These are phyloP conservation scores for Rubus parviflorus DNA, from an alignment of 306 rosid genomes.

Conservation along the genomic window DNA sequence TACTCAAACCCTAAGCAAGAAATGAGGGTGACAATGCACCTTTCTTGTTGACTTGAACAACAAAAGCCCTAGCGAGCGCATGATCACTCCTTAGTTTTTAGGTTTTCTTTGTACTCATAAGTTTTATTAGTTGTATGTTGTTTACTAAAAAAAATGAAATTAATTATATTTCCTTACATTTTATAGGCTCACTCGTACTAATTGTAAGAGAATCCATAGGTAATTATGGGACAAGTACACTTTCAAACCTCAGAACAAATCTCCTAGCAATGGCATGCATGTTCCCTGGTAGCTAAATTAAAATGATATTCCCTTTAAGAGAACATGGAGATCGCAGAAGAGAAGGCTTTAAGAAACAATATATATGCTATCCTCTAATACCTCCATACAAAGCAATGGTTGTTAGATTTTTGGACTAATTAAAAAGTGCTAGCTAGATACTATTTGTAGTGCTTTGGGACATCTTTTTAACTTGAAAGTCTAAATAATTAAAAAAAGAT, in stretches of 20 bases:
- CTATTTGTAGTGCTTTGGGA: slow-evolving; percentile 29
- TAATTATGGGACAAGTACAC: too few relatives aligned
- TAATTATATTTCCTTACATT: too few relatives aligned
- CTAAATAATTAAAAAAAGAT: slow-evolving; percentile 10
- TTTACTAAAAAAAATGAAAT: too few relatives aligned
- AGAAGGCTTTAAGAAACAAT: slow-evolving; percentile 9
- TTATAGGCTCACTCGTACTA: too few relatives aligned
- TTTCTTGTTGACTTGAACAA: too few relatives aligned
- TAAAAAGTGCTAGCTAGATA: slow-evolving; percentile 15
- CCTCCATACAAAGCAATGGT: slow-evolving; percentile 14
- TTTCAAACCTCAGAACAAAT: too few relatives aligned
- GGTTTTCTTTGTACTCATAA: too few relatives aligned
- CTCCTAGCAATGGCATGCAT: background rate
- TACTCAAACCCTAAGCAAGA: background rate
- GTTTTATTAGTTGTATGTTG: too few relatives aligned
- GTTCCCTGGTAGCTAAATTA: background rate
- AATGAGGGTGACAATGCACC: background rate
- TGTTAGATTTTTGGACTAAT: background rate
- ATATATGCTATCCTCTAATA: background rate
- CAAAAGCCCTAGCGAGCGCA: too few relatives aligned
- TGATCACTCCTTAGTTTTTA: too few relatives aligned
- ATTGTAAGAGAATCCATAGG: too few relatives aligned
- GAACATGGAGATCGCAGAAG: slow-evolving; percentile 1
- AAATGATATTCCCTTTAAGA: slow-evolving; percentile 6
- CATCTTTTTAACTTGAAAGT: slow-evolving; percentile 19